Evolutionary conservation across 2,329 filamentous ascomycete species (phyloP).

Genomic region (Drechslerella coelobrocha): DNA sequence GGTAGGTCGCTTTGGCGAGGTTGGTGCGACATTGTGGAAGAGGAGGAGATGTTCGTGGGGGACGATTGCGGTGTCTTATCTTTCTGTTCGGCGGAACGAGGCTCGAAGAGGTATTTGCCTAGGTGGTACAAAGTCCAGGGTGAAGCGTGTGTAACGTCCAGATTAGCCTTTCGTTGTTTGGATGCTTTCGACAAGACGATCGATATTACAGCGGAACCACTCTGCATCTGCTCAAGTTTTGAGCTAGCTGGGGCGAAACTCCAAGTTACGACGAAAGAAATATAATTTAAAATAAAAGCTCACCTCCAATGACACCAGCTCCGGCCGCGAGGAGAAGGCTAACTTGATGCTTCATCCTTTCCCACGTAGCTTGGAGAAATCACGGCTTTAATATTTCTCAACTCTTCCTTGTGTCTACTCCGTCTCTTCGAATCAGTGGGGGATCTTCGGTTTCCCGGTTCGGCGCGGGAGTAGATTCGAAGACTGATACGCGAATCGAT

Average conservation of each 20-base stretch:
- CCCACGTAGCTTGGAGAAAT: conserved; percentile 22
- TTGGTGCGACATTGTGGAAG: conserved; percentile 7
- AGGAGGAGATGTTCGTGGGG: background rate
- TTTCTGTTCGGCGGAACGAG: conserved; percentile 31
- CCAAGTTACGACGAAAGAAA: conserved; percentile 37
- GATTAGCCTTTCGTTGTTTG: background rate
- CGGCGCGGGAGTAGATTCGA: background rate
- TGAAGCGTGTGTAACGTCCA: conserved; percentile 1
- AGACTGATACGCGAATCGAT: conserved; percentile 15
- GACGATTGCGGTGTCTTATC: conserved; percentile 6
- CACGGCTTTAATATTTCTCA: conserved; percentile 22
- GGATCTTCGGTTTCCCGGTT: conserved; percentile 17
- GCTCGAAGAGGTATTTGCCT: conserved; percentile 49
- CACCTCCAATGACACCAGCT: conserved; percentile 45
- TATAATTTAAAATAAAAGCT: no score
- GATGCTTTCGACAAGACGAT: no score
- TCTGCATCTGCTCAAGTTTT: no score
- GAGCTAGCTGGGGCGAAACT: no score
- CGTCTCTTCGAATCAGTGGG: conserved; percentile 1
- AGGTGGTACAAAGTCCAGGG: conserved; percentile 3
- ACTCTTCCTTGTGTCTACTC: conserved; percentile 17
- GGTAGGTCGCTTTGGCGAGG: conserved; percentile 6
- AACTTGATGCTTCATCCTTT: conserved; percentile 31
- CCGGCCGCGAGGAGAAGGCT: conserved; percentile 36
- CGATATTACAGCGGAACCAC: no score